phyloP scores from a whole-genome alignment of 441 rosid species.

The Euphorbia schlechtendalii region DNA sequence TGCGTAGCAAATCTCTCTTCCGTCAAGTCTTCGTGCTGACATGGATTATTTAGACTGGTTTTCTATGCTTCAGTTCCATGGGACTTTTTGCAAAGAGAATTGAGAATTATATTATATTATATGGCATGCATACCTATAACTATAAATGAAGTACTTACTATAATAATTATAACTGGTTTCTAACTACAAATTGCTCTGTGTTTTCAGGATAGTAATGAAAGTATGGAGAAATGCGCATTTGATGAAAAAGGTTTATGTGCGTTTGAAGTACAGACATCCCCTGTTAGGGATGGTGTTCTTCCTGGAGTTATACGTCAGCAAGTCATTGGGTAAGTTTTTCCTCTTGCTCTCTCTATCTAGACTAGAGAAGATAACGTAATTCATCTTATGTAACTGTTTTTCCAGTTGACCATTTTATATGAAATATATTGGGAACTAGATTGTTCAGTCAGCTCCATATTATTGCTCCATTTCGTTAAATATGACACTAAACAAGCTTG shows the following conservation, averaged over 20 bases:
- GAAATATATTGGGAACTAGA: background rate
- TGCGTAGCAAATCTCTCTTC: background rate
- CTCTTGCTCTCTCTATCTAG: too few relatives aligned
- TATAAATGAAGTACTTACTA: too few relatives aligned
- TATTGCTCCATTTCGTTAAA: background rate
- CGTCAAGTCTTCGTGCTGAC: background rate
- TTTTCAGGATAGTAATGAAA: conserved; percentile 34
- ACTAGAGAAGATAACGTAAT: too few relatives aligned
- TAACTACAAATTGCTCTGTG: conserved; percentile 4
- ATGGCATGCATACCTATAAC: too few relatives aligned
- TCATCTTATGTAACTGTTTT: background rate
- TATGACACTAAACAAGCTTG: background rate
- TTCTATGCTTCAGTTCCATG: too few relatives aligned
- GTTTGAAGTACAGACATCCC: conserved; percentile 74
- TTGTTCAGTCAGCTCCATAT: background rate
- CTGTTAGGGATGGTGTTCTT: conserved; percentile 68
- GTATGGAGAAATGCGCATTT: conserved; percentile 21
- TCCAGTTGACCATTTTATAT: background rate
- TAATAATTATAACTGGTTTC: too few relatives aligned
- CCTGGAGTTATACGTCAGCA: conserved; percentile 41
- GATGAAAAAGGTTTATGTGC: conserved; percentile 1
- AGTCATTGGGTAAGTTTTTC: too few relatives aligned
- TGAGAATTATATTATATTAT: background rate
- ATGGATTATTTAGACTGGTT: background rate
- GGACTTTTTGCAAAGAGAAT: background rate